Percentiles rank a stretch among this genome's conserved stretches.
Evolutionary conservation across 805 yeast species (phyloP).

Genomic region (Kazachstania kunashirensis): DNA sequence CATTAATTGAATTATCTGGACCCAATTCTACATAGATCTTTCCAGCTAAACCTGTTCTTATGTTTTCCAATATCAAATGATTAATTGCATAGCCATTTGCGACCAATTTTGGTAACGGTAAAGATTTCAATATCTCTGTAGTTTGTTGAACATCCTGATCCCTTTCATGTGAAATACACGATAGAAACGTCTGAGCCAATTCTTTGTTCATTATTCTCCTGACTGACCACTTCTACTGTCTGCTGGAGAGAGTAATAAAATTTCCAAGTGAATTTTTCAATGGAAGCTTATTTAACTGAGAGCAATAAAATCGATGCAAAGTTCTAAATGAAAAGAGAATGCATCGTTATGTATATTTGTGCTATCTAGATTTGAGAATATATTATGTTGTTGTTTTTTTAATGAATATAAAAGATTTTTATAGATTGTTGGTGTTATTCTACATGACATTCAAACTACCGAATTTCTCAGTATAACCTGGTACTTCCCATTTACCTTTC

Average conservation of each 20-base stretch:
- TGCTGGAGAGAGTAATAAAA: too few relatives aligned
- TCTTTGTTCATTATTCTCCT: conserved; percentile 17
- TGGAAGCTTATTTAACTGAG: too few relatives aligned
- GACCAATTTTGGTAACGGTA: conserved; percentile 59
- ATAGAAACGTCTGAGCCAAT: conserved; percentile 32
- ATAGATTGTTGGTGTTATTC: too few relatives aligned
- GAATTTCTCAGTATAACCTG: conserved; percentile 97
- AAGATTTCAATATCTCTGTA: conserved; percentile 33
- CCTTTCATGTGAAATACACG: conserved; percentile 39
- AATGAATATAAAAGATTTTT: neutral
- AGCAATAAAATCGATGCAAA: too few relatives aligned
- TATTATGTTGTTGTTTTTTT: neutral
- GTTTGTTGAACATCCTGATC: conserved; percentile 44
- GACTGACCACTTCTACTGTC: too few relatives aligned
- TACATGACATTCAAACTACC: conserved; percentile 92
- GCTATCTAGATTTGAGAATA: too few relatives aligned
- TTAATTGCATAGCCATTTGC: conserved; percentile 64
- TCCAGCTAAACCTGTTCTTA: conserved; percentile 76
- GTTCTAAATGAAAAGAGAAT: too few relatives aligned
- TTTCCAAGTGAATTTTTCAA: too few relatives aligned
- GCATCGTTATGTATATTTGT: too few relatives aligned
- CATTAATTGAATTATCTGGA: conserved; percentile 31
- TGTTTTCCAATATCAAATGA: conserved; percentile 50
- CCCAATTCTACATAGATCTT: conserved; percentile 50
- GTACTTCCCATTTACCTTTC: conserved; percentile 96